phyloP scores from a whole-genome alignment of 331 rosid genomes.

The Malus hybrid region DNA sequence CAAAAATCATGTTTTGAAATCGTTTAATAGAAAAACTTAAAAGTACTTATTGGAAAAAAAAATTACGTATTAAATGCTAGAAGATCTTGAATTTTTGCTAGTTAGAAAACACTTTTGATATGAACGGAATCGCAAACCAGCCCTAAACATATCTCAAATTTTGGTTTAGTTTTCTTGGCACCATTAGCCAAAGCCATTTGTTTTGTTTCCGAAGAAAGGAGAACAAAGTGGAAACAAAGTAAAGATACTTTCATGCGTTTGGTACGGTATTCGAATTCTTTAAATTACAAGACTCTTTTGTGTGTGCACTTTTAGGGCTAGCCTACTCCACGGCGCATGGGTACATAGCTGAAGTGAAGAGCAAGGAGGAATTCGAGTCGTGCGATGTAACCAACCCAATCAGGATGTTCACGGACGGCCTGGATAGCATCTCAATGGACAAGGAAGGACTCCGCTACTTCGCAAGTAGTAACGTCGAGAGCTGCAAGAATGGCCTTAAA shows the following conservation, averaged over 20 bases:
- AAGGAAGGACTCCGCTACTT: slow-evolving; percentile 65
- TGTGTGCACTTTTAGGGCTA: slow-evolving; percentile 38
- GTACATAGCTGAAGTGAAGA: slow-evolving; percentile 43
- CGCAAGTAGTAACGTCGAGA: slow-evolving; percentile 41
- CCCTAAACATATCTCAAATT: not conserved
- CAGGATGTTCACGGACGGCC: slow-evolving; percentile 58
- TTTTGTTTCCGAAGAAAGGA: not conserved
- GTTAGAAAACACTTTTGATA: too few species aligned
- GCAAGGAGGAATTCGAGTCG: slow-evolving; percentile 59
- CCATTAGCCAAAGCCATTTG: not conserved
- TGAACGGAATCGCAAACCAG: not conserved
- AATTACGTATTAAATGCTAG: too few species aligned
- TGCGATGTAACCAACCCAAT: slow-evolving; percentile 59
- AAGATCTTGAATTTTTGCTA: not conserved
- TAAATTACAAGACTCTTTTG: too few species aligned
- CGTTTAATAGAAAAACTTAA: not conserved
- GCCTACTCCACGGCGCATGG: slow-evolving; percentile 60
- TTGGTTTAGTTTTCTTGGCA: not conserved
- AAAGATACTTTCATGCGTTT: not conserved
- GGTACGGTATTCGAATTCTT: not conserved
- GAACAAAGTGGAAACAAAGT: not conserved
- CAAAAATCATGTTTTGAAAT: too few species aligned
- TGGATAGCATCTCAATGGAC: slow-evolving; percentile 49
- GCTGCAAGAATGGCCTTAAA: slow-evolving; percentile 67
- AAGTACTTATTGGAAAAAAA: not conserved